Evolutionary conservation across 1,284 basidiomycete species (phyloP).

Genomic region (Trametes polyzona): DNA sequence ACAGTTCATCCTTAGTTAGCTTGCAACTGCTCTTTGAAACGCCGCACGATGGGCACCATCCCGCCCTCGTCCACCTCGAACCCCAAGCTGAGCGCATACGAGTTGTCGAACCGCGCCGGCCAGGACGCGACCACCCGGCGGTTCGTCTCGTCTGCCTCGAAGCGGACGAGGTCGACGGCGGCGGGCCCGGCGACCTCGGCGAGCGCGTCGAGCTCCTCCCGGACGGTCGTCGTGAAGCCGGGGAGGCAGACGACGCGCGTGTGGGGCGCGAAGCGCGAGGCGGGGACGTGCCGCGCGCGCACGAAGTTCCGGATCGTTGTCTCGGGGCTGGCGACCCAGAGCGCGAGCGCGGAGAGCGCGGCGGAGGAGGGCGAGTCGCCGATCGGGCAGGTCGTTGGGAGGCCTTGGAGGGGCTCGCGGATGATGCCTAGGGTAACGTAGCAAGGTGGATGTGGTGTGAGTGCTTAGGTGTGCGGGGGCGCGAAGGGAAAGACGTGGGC

Average conservation of each 20-base stretch:
- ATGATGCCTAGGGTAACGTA: constrained; percentile 49
- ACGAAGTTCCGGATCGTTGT: constrained; percentile 61
- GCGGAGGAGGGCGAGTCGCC: constrained; percentile 47
- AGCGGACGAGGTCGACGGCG: constrained; percentile 43
- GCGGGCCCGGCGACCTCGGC: constrained; percentile 45
- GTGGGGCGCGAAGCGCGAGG: constrained; percentile 48
- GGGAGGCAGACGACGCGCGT: constrained; percentile 57
- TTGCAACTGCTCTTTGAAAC: constrained; percentile 42
- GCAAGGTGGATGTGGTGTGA: not conserved
- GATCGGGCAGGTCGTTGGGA: constrained; percentile 57
- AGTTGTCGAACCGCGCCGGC: constrained; percentile 50
- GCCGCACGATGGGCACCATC: constrained; percentile 47
- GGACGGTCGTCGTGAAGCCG: constrained; percentile 51
- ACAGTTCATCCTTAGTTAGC: constrained; percentile 30
- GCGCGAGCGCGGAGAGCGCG: constrained; percentile 46
- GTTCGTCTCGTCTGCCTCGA: constrained; percentile 47
- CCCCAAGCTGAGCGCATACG: constrained; percentile 48
- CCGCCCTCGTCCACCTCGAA: constrained; percentile 50
- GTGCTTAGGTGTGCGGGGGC: not conserved
- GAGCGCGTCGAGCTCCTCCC: constrained; percentile 49
- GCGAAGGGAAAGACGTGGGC: constrained; percentile 4
- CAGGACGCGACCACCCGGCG: constrained; percentile 50
- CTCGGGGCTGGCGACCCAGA: constrained; percentile 58
- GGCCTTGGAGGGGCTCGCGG: constrained; percentile 62
- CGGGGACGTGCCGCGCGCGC: constrained; percentile 53